These are phyloP conservation scores for Candida boidinii DNA, from an alignment of 805 yeast species.

Conservation along the genomic window DNA sequence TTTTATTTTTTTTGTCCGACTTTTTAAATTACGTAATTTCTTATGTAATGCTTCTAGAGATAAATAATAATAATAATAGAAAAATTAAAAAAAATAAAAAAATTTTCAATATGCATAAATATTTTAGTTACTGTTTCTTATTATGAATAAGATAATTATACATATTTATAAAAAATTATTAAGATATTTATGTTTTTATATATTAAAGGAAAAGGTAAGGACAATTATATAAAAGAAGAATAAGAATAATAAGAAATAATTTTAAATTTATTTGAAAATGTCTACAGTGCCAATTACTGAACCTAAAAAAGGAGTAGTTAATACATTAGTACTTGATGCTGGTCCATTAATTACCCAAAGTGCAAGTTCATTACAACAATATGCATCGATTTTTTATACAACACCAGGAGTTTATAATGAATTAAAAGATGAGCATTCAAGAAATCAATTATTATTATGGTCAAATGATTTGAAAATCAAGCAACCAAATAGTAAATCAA, in stretches of 20 bases:
- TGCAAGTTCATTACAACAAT: constrained; percentile 59
- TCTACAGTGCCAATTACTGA: constrained; percentile 8
- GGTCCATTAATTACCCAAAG: constrained; percentile 89
- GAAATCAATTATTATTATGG: constrained; percentile 77
- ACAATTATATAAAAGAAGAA: too few species aligned
- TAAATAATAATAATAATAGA: too few species aligned
- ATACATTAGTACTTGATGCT: constrained; percentile 79
- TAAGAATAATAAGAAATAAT: not conserved
- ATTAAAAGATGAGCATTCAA: constrained; percentile 76
- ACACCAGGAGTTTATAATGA: constrained; percentile 90
- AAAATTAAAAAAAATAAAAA: too few species aligned
- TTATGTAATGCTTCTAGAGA: too few species aligned
- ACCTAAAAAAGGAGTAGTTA: constrained; percentile 27
- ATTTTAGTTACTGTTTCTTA: too few species aligned
- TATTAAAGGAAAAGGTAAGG: too few species aligned
- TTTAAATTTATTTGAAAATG: not conserved
- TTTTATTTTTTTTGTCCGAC: too few species aligned
- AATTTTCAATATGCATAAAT: too few species aligned
- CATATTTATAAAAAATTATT: too few species aligned
- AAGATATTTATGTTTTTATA: too few species aligned
- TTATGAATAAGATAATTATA: too few species aligned
- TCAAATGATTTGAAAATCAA: constrained; percentile 58
- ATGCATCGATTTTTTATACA: constrained; percentile 69
- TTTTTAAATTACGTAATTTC: too few species aligned
- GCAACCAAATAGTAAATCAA: constrained; percentile 64